Evolutionary conservation across 148 eudicot genomes (phyloP).

Genomic region (Vaccinium corymbosum): DNA sequence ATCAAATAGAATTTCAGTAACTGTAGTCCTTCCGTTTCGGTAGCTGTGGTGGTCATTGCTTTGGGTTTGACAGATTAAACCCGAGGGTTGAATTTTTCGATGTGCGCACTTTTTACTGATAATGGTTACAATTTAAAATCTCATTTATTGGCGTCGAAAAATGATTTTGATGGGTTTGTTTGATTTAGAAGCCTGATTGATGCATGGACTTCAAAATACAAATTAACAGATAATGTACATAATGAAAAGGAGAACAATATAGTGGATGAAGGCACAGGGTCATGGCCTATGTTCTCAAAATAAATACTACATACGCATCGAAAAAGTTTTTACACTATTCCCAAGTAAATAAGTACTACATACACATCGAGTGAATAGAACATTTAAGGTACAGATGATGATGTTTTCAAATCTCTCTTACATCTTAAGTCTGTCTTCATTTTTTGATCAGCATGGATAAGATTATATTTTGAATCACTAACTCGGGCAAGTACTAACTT

Average conservation of each 20-base stretch:
- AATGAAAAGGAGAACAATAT: background rate
- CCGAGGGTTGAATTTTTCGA: background rate
- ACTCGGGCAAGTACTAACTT: background rate
- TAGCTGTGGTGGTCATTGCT: too few species aligned
- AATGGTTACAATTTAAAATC: background rate
- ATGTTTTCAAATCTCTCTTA: background rate
- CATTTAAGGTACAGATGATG: background rate
- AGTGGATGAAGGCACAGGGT: background rate
- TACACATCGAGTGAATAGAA: background rate
- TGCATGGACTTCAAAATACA: background rate
- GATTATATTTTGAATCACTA: background rate
- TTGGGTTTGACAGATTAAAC: background rate
- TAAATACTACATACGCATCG: background rate
- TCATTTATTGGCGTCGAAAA: background rate
- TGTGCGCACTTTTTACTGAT: background rate
- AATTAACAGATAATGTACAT: background rate
- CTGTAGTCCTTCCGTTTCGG: background rate
- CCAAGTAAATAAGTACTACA: background rate
- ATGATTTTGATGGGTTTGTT: background rate
- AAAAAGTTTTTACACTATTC: background rate
- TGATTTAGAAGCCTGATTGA: background rate
- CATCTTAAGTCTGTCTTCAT: background rate
- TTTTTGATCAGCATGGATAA: background rate
- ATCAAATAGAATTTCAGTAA: background rate
- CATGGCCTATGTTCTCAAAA: background rate